Percentiles rank a stretch among this genome's conserved stretches.
phyloP scores from a whole-genome alignment of 2,329 filamentous ascomycete genomes.

The Colletotrichum ledebouriae region DNA sequence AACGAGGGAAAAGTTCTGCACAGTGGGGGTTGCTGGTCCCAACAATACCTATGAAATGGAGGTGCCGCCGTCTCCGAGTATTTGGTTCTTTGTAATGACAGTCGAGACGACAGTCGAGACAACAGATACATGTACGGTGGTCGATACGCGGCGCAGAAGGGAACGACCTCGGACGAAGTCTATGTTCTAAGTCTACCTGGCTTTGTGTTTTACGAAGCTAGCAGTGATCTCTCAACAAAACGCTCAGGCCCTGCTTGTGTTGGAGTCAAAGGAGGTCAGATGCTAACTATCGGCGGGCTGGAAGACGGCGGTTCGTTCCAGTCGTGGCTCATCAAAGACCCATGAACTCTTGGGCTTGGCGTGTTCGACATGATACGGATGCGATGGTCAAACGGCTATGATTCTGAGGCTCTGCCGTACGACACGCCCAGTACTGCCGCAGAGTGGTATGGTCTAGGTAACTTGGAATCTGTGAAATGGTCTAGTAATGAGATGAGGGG shows the following conservation, averaged over 20 bases:
- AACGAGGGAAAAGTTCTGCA: constrained; percentile 50
- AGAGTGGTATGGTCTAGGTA: constrained; percentile 52
- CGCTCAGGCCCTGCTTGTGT: constrained; percentile 52
- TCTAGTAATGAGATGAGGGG: constrained; percentile 44
- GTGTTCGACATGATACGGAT: constrained; percentile 56
- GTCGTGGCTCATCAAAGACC: constrained; percentile 48
- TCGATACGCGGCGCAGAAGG: constrained; percentile 39
- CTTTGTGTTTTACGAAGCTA: constrained; percentile 53
- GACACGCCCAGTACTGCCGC: constrained; percentile 50
- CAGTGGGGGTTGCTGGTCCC: constrained; percentile 50
- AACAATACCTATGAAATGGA: constrained; percentile 55
- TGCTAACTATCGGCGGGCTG: constrained; percentile 56
- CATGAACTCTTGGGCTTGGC: constrained; percentile 54
- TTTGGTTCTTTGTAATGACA: no score
- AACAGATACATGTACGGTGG: constrained; percentile 55
- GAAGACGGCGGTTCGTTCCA: constrained; percentile 46
- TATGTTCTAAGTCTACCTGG: constrained; percentile 55
- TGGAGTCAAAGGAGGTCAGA: constrained; percentile 53
- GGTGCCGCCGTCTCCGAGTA: constrained; percentile 24
- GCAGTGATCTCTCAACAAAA: constrained; percentile 42
- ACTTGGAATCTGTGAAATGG: constrained; percentile 48
- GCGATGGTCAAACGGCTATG: constrained; percentile 51
- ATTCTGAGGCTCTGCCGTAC: constrained; percentile 52
- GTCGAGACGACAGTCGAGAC: no score
- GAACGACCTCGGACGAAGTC: constrained; percentile 48